A percentile compares a stretch with the other conserved stretches of the same genome.
phyloP scores from a whole-genome alignment of 2,329 filamentous ascomycete species.

The Trichoderma atroviride region DNA sequence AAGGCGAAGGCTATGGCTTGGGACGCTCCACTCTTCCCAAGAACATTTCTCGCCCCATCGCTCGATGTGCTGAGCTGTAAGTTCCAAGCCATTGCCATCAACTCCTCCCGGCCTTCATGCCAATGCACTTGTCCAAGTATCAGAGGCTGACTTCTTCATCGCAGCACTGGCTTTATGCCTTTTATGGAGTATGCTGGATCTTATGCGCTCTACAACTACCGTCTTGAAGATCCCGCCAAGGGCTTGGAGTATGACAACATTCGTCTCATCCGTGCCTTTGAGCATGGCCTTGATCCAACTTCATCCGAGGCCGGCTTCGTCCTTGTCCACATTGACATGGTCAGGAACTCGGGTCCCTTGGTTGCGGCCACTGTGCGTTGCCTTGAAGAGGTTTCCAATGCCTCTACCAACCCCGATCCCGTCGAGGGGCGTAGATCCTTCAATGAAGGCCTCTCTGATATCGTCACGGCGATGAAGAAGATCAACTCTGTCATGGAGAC shows the following conservation, averaged over 20 bases:
- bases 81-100: slow-evolving; percentile 42
- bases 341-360: slow-evolving; percentile 77
- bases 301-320: slow-evolving; percentile 95
- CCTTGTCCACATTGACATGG: slow-evolving; percentile 96
- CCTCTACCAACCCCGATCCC: slow-evolving; percentile 35
- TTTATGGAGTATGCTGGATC: slow-evolving; percentile 85
- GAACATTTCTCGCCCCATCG: slow-evolving; percentile 78
- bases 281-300: slow-evolving; percentile 80
- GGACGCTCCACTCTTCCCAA: slow-evolving; percentile 73
- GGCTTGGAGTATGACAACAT: slow-evolving; percentile 69
- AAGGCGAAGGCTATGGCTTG: slow-evolving; percentile 75
- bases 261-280: slow-evolving; percentile 86
- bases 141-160: not conserved
- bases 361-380: slow-evolving; percentile 72
- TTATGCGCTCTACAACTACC: slow-evolving; percentile 71
- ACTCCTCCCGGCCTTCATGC: no score
- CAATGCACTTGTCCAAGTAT: not conserved
- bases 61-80: slow-evolving; percentile 82
- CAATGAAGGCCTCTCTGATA: slow-evolving; percentile 64
- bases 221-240: slow-evolving; percentile 55
- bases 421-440: slow-evolving; percentile 55
- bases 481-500: slow-evolving; percentile 82
- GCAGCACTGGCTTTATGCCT: slow-evolving; percentile 73
- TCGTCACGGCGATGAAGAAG: slow-evolving; percentile 61
- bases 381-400: slow-evolving; percentile 54